Base-by-base conservation (phyloP, 1,139 yeast species). In the Saccharomyces hybrid region DNA sequence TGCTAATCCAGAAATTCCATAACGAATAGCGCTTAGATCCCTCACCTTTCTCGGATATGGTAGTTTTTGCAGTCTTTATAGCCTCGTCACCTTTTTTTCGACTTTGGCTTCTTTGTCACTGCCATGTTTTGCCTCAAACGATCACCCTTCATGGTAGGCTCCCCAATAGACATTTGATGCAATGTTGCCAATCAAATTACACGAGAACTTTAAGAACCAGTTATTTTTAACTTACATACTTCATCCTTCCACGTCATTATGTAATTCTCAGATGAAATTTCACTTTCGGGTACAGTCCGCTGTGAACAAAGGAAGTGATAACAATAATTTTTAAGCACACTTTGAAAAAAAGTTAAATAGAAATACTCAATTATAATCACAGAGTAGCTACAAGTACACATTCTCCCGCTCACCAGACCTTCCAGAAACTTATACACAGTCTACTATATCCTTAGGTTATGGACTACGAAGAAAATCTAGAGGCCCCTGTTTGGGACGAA, bases 1-100 rank as follows among this genome's bases (percentile, higher is more conserved):
- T 75, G 4, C 84, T 84, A n/a, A 83, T 78, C 78, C 84, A 82
- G 27, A 82, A 80, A 63, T 82, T 81, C 79, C 81, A 78, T n/a
- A 83, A 71, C 1, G 85, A 79, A 62, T 71, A 78, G 58, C 74
- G 73, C 57, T 74, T 65, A 11, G 52, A 42, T 26, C 51, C 31
- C 24, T 50, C 47, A 29, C 24, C 49, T 42, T 32, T 29, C 26
- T 21, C 42, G 14, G 46, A 24, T 14, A 48, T 34, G 42, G 21
- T 47, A 14, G 49, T 24, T 41, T 51, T 53, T 42, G 21, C 6
- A 3, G 21, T 24, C 44, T 38, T 38, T 5, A 9, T 38, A 3
- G 44, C 14, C 27, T 32, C 31, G 26, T 50, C 47, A 14, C 29
- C 41, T 38, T 51, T 51, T 51, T 24, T 46, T 46, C 47, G 14